Evolutionary conservation across 768 basidiomycete species (phyloP).

Genomic region (Auriscalpium vulgare): DNA sequence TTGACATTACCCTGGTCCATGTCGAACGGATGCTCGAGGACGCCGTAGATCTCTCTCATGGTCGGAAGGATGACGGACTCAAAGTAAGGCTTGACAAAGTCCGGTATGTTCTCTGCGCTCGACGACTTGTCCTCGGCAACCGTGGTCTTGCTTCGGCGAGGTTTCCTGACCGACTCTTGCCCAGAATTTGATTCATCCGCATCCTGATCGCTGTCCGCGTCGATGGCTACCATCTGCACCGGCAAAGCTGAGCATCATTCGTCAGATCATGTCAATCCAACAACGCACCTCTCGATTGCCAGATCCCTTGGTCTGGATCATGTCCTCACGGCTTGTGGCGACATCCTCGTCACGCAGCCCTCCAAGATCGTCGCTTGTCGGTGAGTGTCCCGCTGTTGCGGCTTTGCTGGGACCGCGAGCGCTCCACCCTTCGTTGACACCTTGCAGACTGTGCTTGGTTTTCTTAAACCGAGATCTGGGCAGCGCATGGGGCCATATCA

Average conservation of each 20-base stretch:
- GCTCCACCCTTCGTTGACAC: neutral
- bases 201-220: neutral
- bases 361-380: neutral
- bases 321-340: neutral
- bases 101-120: neutral
- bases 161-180: neutral
- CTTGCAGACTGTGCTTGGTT: neutral
- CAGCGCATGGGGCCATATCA: neutral
- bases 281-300: neutral
- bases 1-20: neutral
- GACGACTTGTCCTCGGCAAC: neutral
- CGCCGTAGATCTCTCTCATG: neutral
- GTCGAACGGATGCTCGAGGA: neutral
- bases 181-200: neutral
- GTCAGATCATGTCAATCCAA: too few relatives aligned
- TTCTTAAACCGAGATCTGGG: neutral
- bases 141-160: neutral
- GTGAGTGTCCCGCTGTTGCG: neutral
- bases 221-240: neutral
- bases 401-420: neutral
- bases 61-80: neutral
- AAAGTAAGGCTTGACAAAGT: neutral
- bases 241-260: too few relatives aligned
- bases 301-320: neutral
- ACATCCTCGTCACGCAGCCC: neutral